Evolutionary conservation across 2,329 filamentous ascomycete species (phyloP).

Genomic region (Fusarium sp.): DNA sequence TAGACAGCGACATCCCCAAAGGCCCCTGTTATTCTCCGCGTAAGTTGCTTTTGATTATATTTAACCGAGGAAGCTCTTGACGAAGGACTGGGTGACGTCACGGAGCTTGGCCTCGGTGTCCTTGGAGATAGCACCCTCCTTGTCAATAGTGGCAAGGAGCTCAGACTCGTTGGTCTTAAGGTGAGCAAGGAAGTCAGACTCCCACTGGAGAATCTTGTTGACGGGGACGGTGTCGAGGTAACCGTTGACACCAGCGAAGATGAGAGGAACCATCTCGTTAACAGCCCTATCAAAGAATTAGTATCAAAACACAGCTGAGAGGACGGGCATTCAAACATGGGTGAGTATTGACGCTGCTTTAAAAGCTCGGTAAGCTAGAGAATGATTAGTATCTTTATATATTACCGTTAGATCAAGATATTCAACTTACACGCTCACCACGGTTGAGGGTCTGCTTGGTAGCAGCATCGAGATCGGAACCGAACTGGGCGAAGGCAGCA

Average conservation of each 20-base stretch:
- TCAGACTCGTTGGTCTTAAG: slow-evolving; percentile 90
- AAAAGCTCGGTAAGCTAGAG: slow-evolving; percentile 88
- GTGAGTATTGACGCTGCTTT: slow-evolving; percentile 99
- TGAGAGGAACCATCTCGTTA: slow-evolving; percentile 99
- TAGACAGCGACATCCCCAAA: slow-evolving; percentile 57
- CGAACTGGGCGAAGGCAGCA: slow-evolving; percentile 99
- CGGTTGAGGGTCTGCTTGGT: slow-evolving; percentile 98
- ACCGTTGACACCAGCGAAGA: slow-evolving; percentile 99
- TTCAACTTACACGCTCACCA: slow-evolving; percentile 88
- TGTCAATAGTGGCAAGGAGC: slow-evolving; percentile 86
- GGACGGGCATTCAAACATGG: slow-evolving; percentile 65
- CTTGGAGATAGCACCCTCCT: slow-evolving; percentile 96
- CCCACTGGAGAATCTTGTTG: slow-evolving; percentile 90
- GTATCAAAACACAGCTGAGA: not conserved
- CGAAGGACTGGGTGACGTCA: slow-evolving; percentile 82
- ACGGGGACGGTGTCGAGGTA: slow-evolving; percentile 90
- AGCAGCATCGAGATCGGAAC: slow-evolving; percentile 97
- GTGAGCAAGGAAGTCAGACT: slow-evolving; percentile 92
- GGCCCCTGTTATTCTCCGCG: slow-evolving; percentile 46
- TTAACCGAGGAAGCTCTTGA: slow-evolving; percentile 87
- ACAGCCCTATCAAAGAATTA: slow-evolving; percentile 64
- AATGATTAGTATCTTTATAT: too few relatives aligned
- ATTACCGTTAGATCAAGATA: too few relatives aligned
- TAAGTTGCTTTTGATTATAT: slow-evolving; percentile 45
- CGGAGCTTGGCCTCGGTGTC: slow-evolving; percentile 85